Conservation (phyloP, 345 rosid genomes). For the Ceriops zippeliana region DNA sequence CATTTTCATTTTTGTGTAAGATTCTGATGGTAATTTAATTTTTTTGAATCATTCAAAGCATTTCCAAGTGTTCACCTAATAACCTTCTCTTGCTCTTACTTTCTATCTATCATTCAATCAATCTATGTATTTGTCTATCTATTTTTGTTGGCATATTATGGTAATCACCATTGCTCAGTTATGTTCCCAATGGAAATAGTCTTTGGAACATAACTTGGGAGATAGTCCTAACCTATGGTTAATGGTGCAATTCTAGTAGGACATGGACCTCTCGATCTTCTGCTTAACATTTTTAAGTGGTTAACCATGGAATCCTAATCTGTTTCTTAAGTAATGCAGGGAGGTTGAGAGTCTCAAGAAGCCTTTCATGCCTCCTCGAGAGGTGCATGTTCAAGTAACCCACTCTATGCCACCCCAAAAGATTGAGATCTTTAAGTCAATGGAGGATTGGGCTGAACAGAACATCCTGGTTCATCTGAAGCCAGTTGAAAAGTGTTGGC, state of each 20-base stretch:
- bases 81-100: neutral
- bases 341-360: constrained; percentile 66
- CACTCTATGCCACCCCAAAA: constrained; percentile 91
- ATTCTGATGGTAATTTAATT: no score
- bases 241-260: no score
- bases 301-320: neutral
- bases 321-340: constrained; percentile 40
- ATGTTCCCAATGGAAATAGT: neutral
- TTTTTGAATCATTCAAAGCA: no score
- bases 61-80: no score
- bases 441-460: constrained; percentile 84
- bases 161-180: neutral
- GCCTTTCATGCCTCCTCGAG: constrained; percentile 73
- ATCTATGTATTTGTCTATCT: neutral
- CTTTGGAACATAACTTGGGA: neutral
- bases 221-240: no score
- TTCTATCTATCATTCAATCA: no score
- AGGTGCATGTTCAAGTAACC: constrained; percentile 78
- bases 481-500: constrained; percentile 94
- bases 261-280: neutral
- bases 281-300: neutral
- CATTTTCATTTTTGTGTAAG: neutral
- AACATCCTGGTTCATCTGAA: constrained; percentile 65
- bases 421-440: constrained; percentile 80
- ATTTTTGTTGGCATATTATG: neutral